These are phyloP conservation scores for Claviceps sorghi DNA, from an alignment of 2,329 filamentous ascomycete species.

Conservation along the genomic window DNA sequence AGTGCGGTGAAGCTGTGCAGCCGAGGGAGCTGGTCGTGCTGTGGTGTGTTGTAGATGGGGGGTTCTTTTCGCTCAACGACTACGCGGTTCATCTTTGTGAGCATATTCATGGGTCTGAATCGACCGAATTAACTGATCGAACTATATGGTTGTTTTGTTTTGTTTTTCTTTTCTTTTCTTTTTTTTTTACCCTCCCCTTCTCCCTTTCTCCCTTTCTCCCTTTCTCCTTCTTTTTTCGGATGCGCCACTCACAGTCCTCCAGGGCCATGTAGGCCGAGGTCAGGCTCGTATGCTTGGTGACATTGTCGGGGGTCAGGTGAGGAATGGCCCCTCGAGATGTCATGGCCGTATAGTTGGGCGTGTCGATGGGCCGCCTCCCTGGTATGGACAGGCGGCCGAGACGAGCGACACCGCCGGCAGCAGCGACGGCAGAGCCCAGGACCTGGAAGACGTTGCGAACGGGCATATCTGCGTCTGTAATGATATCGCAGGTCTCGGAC, in stretches of 20 bases:
- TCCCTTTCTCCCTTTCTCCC: too few species aligned
- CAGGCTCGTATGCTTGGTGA: constrained; percentile 49
- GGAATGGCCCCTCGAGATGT: constrained; percentile 75
- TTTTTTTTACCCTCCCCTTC: too few species aligned
- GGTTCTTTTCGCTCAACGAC: constrained; percentile 41
- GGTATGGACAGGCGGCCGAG: constrained; percentile 51
- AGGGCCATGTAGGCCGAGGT: constrained; percentile 64
- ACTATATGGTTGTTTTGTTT: too few species aligned
- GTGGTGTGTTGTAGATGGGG: constrained; percentile 31
- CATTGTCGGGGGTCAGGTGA: constrained; percentile 77
- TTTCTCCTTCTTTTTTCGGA: not conserved
- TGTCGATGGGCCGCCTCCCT: constrained; percentile 53
- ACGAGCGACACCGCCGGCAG: constrained; percentile 37
- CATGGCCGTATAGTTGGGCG: constrained; percentile 67
- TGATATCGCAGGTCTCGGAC: constrained; percentile 8
- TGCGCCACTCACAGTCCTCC: constrained; percentile 65
- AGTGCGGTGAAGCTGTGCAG: constrained; percentile 67
- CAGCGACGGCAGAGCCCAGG: constrained; percentile 22
- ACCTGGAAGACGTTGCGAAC: constrained; percentile 28
- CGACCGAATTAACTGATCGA: too few species aligned
- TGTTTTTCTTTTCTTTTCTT: not conserved
- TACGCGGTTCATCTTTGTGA: constrained; percentile 12
- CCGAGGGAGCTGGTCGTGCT: constrained; percentile 28
- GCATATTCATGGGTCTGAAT: not conserved
- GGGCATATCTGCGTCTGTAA: constrained; percentile 10